Base-by-base conservation (phyloP, 148 eudicot species). In the Fagopyrum homotropicum region DNA sequence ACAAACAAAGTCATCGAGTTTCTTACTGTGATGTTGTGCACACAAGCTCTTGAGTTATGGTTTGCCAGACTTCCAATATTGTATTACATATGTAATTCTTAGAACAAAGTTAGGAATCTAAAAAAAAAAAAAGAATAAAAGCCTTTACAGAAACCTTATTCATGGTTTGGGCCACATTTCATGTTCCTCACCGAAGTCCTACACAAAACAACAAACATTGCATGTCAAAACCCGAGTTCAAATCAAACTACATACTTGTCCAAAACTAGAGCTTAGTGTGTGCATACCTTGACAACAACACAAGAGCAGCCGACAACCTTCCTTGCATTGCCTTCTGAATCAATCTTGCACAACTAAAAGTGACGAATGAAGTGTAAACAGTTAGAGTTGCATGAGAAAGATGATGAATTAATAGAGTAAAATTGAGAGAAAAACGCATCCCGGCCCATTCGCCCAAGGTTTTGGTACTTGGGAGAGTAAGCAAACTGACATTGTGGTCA, bases 401-500 rank as follows among this genome's bases (percentile, higher is more conserved):
- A 12, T 51, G 7, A 51, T 51, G 4, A 35, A 35, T 35, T 35
- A 1, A 35, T 2, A 35, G 40, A 35, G 40, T 35, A 35, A 9
- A 5, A 50, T 50, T n/a, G 60, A 16, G 22, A 29, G 45, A 22
- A 30, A 30, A 63, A 80, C 83, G 73, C 76, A 85, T 85, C 45
- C 85, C 88, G 74, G 80, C 77, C 88, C 85, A 79, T 75, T 84
- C 87, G 51, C 87, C 83, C 45, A 84, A 84, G 66, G 77, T 82
- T 75, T 85, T 85, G 22, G 85, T 78, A 63, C 79, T 79, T 2
- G 83, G 80, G 40, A 85, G 82, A 9, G 78, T 45, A 9, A 85
- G 78, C 78, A 82, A 80, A 82, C 74, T 73, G 11, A 85, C 85
- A 71, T 85, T 85, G 70, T 82, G 80, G 15, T 85, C 85, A 29